phyloP scores from a whole-genome alignment of 805 yeast species.

The Clavispora phyllophila region DNA sequence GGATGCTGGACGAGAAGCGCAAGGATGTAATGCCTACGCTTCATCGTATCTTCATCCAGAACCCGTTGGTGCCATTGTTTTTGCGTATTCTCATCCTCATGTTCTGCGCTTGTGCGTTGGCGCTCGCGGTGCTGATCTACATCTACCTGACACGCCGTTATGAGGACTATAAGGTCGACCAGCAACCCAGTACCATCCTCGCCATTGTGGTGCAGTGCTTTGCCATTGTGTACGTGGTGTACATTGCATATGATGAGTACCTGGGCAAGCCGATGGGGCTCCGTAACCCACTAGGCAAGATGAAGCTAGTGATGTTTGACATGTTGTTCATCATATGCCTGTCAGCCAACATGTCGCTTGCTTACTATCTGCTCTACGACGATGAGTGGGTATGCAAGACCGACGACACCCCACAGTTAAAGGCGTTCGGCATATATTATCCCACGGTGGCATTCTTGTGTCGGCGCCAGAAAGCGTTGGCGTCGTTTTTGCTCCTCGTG shows the following conservation, averaged over 20 bases:
- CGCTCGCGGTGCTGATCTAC: constrained; percentile 60
- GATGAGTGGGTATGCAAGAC: constrained; percentile 66
- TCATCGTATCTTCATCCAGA: constrained; percentile 55
- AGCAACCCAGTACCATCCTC: constrained; percentile 89
- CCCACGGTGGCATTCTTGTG: constrained; percentile 55
- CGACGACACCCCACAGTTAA: constrained; percentile 10
- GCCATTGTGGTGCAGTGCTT: constrained; percentile 79
- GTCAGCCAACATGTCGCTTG: constrained; percentile 79
- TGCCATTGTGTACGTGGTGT: constrained; percentile 71
- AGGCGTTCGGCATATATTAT: constrained; percentile 16
- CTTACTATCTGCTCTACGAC: constrained; percentile 80
- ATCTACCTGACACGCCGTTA: constrained; percentile 30
- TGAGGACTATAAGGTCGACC: constrained; percentile 42
- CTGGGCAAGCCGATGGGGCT: constrained; percentile 88
- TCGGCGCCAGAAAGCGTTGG: constrained; percentile 68
- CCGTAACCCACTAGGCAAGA: constrained; percentile 77
- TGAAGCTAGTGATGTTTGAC: constrained; percentile 77
- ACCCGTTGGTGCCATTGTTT: constrained; percentile 76
- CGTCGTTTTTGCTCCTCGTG: constrained; percentile 72
- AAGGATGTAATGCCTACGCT: constrained; percentile 62
- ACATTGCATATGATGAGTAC: constrained; percentile 88
- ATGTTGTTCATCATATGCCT: constrained; percentile 82
- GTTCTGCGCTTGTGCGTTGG: constrained; percentile 65
- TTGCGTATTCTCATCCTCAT: constrained; percentile 49
- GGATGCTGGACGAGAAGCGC: constrained; percentile 62